Evolutionary conservation across 2,329 filamentous ascomycete genomes (phyloP), one percentile per base, ranked within the genome.

Genomic region (Neonectria sp.): DNA sequence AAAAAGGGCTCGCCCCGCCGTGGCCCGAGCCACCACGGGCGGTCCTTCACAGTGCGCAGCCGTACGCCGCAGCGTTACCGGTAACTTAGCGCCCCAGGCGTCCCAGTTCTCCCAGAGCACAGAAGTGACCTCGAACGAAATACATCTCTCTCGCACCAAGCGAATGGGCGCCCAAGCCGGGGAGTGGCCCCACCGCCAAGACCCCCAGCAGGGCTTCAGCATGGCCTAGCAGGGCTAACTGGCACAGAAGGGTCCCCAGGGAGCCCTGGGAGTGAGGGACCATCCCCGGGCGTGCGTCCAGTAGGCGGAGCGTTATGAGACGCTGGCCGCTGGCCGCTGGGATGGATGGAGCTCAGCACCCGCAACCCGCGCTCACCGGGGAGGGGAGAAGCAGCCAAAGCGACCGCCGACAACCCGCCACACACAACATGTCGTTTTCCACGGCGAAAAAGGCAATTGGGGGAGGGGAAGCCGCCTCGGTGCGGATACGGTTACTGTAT

Each of bases 81-180:
- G 37, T 7, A 40, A n/a, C 37, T 7, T n/a, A 40, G 37, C 15
- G 40, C n/a, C 40, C 40, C 40, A 45, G 40, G 40, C 40, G 40
- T 12, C 11, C 52, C 63, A 60, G 57, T 61, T 40, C 51, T 64
- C 61, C 55, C 21, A 56, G 49, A 52, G 49, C 49, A 33, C 49
- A 57, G 51, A 60, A 24, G 49, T 12, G 24, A 57, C 52, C 60
- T 46, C 63, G 46, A 65, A 65, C 63, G 31, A 57, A 46, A 49
- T 46, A 6, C 37, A 21, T 21, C 8, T n/a, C 17, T 13, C 37
- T 40, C 37, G 37, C 33, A 58, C 58, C 31, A 60, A 43, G 57
- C 63, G 63, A 65, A 61, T 65, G 52, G 63, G 63, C 63, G 63
- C 46, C 52, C 57, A 55, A 65, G 57, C 63, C 52, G 63, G 59